These are phyloP conservation scores for Plectosphaerella cucumerina DNA, from an alignment of 2,329 filamentous ascomycete species.

Conservation along the genomic window DNA sequence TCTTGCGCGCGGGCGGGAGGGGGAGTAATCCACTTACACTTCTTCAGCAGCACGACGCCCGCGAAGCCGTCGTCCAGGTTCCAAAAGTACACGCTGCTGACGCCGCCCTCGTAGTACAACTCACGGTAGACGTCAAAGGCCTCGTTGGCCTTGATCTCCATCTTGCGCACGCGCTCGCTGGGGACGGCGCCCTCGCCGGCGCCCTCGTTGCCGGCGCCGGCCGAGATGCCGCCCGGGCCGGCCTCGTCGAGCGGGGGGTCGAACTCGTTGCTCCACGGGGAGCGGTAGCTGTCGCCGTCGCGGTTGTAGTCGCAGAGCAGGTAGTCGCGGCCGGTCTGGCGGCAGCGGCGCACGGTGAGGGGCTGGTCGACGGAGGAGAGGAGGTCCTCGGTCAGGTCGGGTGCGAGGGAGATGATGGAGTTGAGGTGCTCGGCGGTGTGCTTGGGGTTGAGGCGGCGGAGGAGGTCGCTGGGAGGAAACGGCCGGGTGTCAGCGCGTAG, in stretches of 20 bases:
- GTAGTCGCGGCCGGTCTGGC: conserved; percentile 88
- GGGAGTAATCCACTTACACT: conserved; percentile 61
- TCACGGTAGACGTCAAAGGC: conserved; percentile 96
- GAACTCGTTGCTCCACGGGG: conserved; percentile 99
- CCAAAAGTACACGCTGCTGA: conserved; percentile 97
- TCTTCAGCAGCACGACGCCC: conserved; percentile 92
- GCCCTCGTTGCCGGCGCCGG: conserved; percentile 50
- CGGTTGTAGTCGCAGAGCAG: conserved; percentile 99
- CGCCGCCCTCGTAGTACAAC: conserved; percentile 94
- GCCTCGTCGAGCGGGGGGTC: conserved; percentile 77
- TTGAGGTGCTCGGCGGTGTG: conserved; percentile 85
- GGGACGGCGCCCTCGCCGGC: conserved; percentile 79
- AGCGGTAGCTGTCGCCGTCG: conserved; percentile 95
- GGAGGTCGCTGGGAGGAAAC: conserved; percentile 73
- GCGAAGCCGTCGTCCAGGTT: conserved; percentile 97
- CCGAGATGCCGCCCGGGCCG: conserved; percentile 44
- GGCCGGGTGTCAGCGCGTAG: conserved; percentile 5
- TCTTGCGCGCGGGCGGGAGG: background rate
- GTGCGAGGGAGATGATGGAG: conserved; percentile 81
- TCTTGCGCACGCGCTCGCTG: conserved; percentile 84
- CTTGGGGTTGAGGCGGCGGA: conserved; percentile 94
- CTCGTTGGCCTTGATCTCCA: conserved; percentile 90
- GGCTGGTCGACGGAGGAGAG: conserved; percentile 97
- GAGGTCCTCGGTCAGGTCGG: conserved; percentile 92
- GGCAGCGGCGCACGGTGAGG: conserved; percentile 79